Evolutionary conservation across 495 filamentous ascomycete species (phyloP), one percentile per base, ranked within the genome.

Genomic region (Venustampulla echinocandica): DNA sequence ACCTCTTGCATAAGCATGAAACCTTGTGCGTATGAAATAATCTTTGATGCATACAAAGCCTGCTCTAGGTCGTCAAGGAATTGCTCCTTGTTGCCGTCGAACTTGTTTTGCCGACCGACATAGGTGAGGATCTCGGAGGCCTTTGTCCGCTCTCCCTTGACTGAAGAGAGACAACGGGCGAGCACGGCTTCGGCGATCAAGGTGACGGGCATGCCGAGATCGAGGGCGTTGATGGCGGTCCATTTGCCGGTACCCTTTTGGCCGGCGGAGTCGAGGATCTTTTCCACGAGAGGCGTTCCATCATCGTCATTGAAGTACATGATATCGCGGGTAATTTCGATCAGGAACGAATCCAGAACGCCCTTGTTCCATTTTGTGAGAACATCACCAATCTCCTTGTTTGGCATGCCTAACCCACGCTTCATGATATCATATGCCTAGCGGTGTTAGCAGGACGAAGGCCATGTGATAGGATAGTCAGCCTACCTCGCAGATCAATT

Each of bases 1-100:
- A 94, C 89, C 70, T 95, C 82, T 74, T 97, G 92, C 77, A 98
- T 96, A 62, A 98, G 80, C 93, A 98, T 98, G 78, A 98, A 98
- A 63, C 92, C 92, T 70, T 98, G 92, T 55, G 90, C 87, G 64
- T 98, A 98, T 28, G 92, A 98, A 69, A 98, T 96, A 60, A 98
- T 97, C 82, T 98, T 98, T 49, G 92, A 97, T 46, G 92, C 92
- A 60, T 98, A 98, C 47, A 98, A 80, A 49, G 92, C 92, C 76
- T 98, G 92, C 74, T 98, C 92, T 36, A 98, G 83, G 69, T 98
- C 87, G 50, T 87, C 86, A 58, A 98, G 75, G 79, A 96, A 92
- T 65, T 85, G 74, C 63, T 90, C 75, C 77, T 84, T 88, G 79
- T 95, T 79, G 60, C 90, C 92, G 34, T 79, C 73, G 71, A 96